These are phyloP conservation scores for Sporopachydermia quercuum DNA, from an alignment of 805 yeast genomes.

Conservation along the genomic window DNA sequence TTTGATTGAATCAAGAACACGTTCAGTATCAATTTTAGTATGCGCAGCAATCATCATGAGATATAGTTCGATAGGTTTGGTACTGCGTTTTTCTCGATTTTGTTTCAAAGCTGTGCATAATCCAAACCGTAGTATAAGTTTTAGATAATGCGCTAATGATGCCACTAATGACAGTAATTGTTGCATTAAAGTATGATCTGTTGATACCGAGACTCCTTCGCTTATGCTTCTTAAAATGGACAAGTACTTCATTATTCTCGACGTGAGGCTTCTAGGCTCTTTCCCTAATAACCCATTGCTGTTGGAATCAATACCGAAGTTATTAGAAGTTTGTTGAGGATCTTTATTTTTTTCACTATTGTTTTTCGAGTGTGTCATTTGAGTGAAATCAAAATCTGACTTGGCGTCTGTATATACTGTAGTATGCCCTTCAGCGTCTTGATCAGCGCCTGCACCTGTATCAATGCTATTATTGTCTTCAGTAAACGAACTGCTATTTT, in stretches of 20 bases:
- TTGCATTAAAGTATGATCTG: neutral
- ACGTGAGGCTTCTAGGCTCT: constrained; percentile 78
- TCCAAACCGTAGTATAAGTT: constrained; percentile 69
- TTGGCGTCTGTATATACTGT: neutral
- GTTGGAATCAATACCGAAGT: neutral
- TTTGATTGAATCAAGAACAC: constrained; percentile 20
- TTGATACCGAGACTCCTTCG: constrained; percentile 12
- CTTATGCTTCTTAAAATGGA: constrained; percentile 54
- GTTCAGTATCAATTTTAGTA: constrained; percentile 24
- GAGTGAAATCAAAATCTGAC: neutral
- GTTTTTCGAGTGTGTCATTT: neutral
- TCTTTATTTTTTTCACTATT: too few relatives aligned
- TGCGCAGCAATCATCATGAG: constrained; percentile 37
- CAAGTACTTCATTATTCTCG: constrained; percentile 79
- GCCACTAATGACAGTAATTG: constrained; percentile 63
- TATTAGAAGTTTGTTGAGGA: neutral
- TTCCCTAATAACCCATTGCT: constrained; percentile 14
- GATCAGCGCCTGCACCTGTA: constrained; percentile 10
- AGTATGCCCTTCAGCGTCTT: neutral
- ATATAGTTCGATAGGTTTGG: constrained; percentile 48
- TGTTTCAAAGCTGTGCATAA: constrained; percentile 59
- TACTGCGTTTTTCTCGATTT: constrained; percentile 41
- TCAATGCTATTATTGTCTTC: constrained; percentile 21
- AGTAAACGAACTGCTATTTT: constrained; percentile 8
- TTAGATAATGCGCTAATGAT: constrained; percentile 84